Conservation (phyloP, 192 early-diverging fungal species). For the Coemansia sp. region DNA sequence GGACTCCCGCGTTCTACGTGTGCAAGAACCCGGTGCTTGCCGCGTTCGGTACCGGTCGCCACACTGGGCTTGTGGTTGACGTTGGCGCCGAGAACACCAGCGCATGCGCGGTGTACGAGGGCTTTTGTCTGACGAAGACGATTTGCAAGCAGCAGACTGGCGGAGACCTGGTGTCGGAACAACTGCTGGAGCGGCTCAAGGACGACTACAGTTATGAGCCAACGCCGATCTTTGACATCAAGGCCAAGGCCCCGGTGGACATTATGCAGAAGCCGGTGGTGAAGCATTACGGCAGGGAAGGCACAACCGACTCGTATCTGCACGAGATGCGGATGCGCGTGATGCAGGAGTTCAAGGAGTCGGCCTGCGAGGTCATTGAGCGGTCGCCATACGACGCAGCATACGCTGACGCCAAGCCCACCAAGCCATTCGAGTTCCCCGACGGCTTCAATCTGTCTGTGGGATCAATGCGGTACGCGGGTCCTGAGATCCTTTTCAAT, state of each 20-base stretch:
- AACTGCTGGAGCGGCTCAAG: constrained; percentile 67
- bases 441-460: constrained; percentile 88
- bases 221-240: constrained; percentile 82
- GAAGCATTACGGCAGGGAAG: constrained; percentile 18
- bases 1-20: constrained; percentile 91
- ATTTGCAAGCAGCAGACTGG: constrained; percentile 64
- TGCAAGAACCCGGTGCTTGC: constrained; percentile 90
- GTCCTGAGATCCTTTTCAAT: constrained; percentile 87
- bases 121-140: constrained; percentile 92
- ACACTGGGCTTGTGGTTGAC: constrained; percentile 89
- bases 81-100: constrained; percentile 87
- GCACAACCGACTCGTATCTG: constrained; percentile 61
- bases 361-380: constrained; percentile 76
- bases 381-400: constrained; percentile 23
- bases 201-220: constrained; percentile 62
- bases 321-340: constrained; percentile 72
- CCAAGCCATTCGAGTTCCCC: constrained; percentile 91
- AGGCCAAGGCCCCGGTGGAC: constrained; percentile 72
- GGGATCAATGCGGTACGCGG: constrained; percentile 74
- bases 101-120: constrained; percentile 95
- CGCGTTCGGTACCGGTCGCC: constrained; percentile 86
- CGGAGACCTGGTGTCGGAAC: constrained; percentile 80
- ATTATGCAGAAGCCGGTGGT: constrained; percentile 65
- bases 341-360: constrained; percentile 93
- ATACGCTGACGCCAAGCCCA: constrained; percentile 61